Base-by-base conservation (phyloP, 345 rosid species). In the Moringa oleifera region DNA sequence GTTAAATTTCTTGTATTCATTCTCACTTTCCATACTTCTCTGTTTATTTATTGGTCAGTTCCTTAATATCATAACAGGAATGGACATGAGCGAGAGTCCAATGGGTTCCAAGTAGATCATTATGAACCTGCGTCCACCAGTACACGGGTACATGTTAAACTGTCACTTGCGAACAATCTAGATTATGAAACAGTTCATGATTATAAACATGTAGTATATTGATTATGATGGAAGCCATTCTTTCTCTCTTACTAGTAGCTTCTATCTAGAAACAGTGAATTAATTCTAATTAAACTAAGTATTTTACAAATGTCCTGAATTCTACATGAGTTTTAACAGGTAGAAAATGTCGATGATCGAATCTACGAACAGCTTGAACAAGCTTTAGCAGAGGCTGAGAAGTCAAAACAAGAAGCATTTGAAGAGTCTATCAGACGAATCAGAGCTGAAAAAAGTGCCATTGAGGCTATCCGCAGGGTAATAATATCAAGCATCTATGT, bases 401-500 rank as follows among this genome's bases (percentile, higher is more conserved):
- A 75, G 53, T 63, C 60, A 18, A 84, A 75, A 66, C 66, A 61
- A 70, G 77, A 84, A 68, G 76, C 81, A 0, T 75, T 55, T 24
- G 82, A 84, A 68, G 79, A 81, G 79, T 73, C 76, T 25, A 68
- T 59, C 28, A 77, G 70, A 70, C 79, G 80, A 18, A 58, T 57
- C 37, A 78, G 73, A 75, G 80, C 84, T 69, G 79, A 79, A 71
- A 81, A 64, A 61, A 63, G 67, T 12, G 74, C 73, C 10, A 59
- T 73, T 47, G 73, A 75, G 23, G 81, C 79, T 54, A 60, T 70
- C 51, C 73, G 75, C 66, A 66, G 64, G 64, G 89, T 83, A 79
- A 68, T n/a, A 52, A n/a, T 11, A 19, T 56, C 45, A 7, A 7
- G 41, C 53, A 19, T 25, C 28, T 19, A 18, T 55, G 20, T 25